Conservation (phyloP, 768 basidiomycete genomes). For the Sistotremastrum niveocremeum region DNA sequence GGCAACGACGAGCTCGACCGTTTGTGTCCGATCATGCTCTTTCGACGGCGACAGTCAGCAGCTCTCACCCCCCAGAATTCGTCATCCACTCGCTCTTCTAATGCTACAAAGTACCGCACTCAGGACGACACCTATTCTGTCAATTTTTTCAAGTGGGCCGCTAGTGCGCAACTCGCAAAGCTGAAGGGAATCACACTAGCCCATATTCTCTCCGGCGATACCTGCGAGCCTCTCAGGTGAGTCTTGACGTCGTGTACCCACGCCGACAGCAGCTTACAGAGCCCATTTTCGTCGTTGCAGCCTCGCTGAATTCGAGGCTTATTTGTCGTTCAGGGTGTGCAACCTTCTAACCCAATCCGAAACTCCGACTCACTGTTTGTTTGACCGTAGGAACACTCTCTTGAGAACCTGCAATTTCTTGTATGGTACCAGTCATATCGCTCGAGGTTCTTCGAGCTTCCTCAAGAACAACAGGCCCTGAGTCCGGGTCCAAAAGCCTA, state of each 20-base stretch:
- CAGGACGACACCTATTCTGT: too few relatives aligned
- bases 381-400: conserved; percentile 15
- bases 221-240: conserved; percentile 26
- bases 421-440: conserved; percentile 28
- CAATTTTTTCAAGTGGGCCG: too few relatives aligned
- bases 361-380: background rate
- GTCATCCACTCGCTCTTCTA: too few relatives aligned
- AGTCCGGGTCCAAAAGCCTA: conserved; percentile 3
- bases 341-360: background rate
- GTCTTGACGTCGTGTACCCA: background rate
- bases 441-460: conserved; percentile 19
- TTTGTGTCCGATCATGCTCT: too few relatives aligned
- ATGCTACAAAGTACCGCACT: too few relatives aligned
- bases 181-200: conserved; percentile 11
- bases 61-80: too few relatives aligned
- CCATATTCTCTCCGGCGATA: conserved; percentile 24
- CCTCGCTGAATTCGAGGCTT: conserved; percentile 17
- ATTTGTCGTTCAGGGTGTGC: conserved; percentile 8
- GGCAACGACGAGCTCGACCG: too few relatives aligned
- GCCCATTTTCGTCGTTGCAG: conserved; percentile 8
- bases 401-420: conserved; percentile 23
- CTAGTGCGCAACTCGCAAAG: too few relatives aligned
- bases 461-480: conserved; percentile 7
- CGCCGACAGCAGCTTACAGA: background rate
- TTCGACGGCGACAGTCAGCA: too few relatives aligned